Evolutionary conservation across 768 basidiomycete genomes (phyloP), one percentile per base, ranked within the genome.

Genomic region (Serendipita indica): DNA sequence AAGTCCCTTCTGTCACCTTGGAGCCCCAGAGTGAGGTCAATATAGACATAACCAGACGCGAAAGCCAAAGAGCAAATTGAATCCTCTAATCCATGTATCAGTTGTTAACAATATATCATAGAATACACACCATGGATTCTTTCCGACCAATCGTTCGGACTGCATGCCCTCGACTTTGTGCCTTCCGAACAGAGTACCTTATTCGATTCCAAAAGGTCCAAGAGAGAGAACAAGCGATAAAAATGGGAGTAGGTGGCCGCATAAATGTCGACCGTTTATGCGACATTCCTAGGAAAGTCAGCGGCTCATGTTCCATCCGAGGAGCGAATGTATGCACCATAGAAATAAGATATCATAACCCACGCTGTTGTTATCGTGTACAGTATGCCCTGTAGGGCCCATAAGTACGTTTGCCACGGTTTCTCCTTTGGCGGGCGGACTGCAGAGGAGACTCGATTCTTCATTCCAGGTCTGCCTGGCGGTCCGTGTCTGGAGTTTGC

Each of bases 181-280:
- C 33, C 14, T 25, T 63, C 39, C 37, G 33, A 27, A 79, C 71
- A 7, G 77, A 72, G 22, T 76, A 70, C 68, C 89, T 90, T 18
- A 85, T 86, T 12, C 89, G 90, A 66, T 94, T 82, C 91, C 91
- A 94, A 1, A 77, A 80, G 0, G 81, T 81, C 84, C 90, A 93
- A 3, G 84, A 65, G 14, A 91, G 65, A 18, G 89, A 89, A 14
- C 79, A 10, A 0, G 82, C 41, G 28, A 74, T 70, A 18, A 86
- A 41, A 2, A 73, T 28, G 2, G 86, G 81, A 56, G 52, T 39
- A 33, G 18, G 39, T 18, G 49, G 20, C 7, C 49, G 49, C 32
- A 84, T 70, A 3, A 67, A 61, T 7, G 77, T 76, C 54, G 35
- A 72, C 43, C 33, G 67, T 45, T 0, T 59, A 28, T 12, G 67